A percentile compares a stretch with the other conserved stretches of the same genome.
These are phyloP conservation scores for Arthrobotrys sphaeroides DNA, from an alignment of 2,329 filamentous ascomycete genomes.

Conservation along the genomic window DNA sequence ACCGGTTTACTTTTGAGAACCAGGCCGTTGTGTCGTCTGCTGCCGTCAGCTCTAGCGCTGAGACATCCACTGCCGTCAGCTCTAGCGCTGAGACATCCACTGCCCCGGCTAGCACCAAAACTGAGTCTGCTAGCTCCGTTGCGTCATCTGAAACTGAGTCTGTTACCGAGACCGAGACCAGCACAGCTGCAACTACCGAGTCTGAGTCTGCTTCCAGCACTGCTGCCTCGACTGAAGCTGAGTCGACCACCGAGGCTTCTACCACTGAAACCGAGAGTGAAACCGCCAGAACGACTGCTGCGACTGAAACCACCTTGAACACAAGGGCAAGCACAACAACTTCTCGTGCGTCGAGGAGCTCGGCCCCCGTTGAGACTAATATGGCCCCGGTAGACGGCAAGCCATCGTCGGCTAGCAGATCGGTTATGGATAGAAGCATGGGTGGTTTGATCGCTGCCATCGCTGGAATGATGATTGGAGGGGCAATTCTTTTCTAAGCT, in stretches of 20 bases:
- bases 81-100: background rate
- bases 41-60: constrained; percentile 13
- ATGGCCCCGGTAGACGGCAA: constrained; percentile 23
- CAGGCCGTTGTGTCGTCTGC: constrained; percentile 1
- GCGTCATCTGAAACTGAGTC: background rate
- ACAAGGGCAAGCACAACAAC: background rate
- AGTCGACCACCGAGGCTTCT: background rate
- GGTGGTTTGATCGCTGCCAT: constrained; percentile 9
- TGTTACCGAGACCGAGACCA: background rate
- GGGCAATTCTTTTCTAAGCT: constrained; percentile 12
- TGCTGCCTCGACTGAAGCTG: background rate
- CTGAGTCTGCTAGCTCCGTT: background rate
- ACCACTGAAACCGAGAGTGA: background rate
- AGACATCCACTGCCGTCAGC: constrained; percentile 4
- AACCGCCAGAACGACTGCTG: background rate
- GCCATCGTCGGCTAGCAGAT: background rate
- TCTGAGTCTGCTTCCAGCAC: background rate
- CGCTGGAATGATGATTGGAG: constrained; percentile 8
- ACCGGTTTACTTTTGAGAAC: constrained; percentile 36
- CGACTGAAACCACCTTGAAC: background rate
- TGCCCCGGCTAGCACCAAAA: background rate
- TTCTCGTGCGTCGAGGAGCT: background rate
- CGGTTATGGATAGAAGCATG: constrained; percentile 4
- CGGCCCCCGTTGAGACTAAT: background rate
- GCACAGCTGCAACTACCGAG: background rate